Base-by-base conservation (phyloP, 2,329 filamentous ascomycete genomes). In the Penicillium frequentans region DNA sequence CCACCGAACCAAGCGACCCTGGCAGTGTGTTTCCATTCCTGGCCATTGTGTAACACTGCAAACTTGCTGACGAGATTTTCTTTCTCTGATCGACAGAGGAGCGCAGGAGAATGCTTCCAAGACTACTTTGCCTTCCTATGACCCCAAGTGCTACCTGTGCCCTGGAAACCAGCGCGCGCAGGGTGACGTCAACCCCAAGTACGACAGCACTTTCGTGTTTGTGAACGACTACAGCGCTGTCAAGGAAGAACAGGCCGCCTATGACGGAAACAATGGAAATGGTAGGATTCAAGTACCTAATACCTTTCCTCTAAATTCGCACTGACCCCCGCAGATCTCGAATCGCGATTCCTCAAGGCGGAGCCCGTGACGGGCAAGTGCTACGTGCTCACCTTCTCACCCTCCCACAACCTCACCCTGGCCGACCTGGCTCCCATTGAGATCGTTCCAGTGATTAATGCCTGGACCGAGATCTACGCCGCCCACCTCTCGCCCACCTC, bases 161-260 rank as follows among this genome's bases (percentile, higher is more conserved):
- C 95, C 95, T 1, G 86, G 92, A 37, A 99, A 99, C 73, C 82
- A 89, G 64, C 88, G 95, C 55, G 95, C 95, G 3, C 87, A 91
- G 67, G 95, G 95, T 54, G 91, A 95, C 69, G 73, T 76, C 58
- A 99, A 99, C 69, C 93, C 95, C 1, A 81, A 90, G 53, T 99
- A 98, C 72, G 83, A 90, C 52, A 86, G 86, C 68, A 96, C 92
- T 0, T 98, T 96, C 72, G 89, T 93, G 39, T 99, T 99, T 70
- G 90, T 98, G 65, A 99, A 99, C 70, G 95, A 99, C 74, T 99
- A 95, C 77, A 96, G 91, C 69, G 95, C 95, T 2, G 93, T 99
- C 50, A 97, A 96, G 77, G 93, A 97, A 76, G 83, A 90, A 61
- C 95, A 99, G 75, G 87, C 88, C 29, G 87, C 90, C 48, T 99